These are phyloP conservation scores for Candida peoriensis DNA, from an alignment of 805 yeast genomes.

Conservation along the genomic window DNA sequence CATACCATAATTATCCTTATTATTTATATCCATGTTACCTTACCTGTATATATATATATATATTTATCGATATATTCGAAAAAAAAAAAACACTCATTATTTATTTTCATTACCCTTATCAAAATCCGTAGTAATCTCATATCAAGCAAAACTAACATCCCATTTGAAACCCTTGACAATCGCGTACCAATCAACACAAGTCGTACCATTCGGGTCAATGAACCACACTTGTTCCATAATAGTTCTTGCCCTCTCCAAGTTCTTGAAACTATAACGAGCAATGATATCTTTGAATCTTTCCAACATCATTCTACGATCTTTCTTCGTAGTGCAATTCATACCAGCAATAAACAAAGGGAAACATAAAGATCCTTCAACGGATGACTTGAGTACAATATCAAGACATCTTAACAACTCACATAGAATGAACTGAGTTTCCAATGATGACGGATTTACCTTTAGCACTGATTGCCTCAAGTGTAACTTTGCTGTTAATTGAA, in stretches of 20 bases:
- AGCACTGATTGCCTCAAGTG: slow-evolving; percentile 64
- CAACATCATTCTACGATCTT: slow-evolving; percentile 48
- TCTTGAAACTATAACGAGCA: slow-evolving; percentile 63
- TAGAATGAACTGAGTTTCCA: slow-evolving; percentile 58
- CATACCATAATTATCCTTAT: too few species aligned
- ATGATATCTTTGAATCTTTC: slow-evolving; percentile 50
- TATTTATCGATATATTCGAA: not conserved
- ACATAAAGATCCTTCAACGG: slow-evolving; percentile 65
- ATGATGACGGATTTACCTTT: slow-evolving; percentile 51
- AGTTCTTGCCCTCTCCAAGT: slow-evolving; percentile 39
- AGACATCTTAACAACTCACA: slow-evolving; percentile 50
- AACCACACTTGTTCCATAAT: slow-evolving; percentile 38
- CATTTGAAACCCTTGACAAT: slow-evolving; percentile 64
- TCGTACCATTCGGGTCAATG: slow-evolving; percentile 45
- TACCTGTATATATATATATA: not conserved
- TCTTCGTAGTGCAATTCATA: slow-evolving; percentile 50
- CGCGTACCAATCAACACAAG: slow-evolving; percentile 68
- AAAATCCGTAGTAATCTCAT: too few species aligned
- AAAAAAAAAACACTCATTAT: too few species aligned
- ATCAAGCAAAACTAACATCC: slow-evolving; percentile 69
- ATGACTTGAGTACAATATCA: slow-evolving; percentile 58
- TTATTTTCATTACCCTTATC: too few species aligned
- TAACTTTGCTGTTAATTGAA: slow-evolving; percentile 63
- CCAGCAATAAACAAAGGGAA: slow-evolving; percentile 81
- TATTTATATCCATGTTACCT: too few species aligned